phyloP scores from a whole-genome alignment of 164 flowering plant genomes.

The Liquidambar formosana region DNA sequence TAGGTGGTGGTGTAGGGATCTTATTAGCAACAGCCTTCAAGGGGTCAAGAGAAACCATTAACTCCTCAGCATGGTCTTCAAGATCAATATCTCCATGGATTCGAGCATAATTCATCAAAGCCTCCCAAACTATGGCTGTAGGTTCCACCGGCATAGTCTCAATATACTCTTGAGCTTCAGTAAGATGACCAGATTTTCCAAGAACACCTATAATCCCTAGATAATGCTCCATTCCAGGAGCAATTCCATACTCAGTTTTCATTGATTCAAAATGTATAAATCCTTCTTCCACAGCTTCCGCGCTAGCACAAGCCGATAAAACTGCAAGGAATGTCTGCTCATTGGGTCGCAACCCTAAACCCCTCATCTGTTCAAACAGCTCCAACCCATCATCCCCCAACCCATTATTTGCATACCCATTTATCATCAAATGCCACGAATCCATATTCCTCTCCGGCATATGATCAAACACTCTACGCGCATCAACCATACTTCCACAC shows the following conservation, averaged over 20 bases:
- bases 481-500: constrained; percentile 72
- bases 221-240: constrained; percentile 58
- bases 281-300: constrained; percentile 75
- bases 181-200: constrained; percentile 63
- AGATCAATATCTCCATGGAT: constrained; percentile 84
- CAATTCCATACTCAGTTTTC: constrained; percentile 53
- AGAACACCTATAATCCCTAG: constrained; percentile 60
- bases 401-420: constrained; percentile 57
- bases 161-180: constrained; percentile 58
- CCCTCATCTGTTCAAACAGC: constrained; percentile 72
- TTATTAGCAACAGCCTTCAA: constrained; percentile 47
- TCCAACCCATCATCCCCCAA: constrained; percentile 80
- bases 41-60: constrained; percentile 62
- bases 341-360: constrained; percentile 45
- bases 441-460: constrained; percentile 63
- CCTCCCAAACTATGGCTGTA: constrained; percentile 58
- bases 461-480: constrained; percentile 70
- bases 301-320: constrained; percentile 67
- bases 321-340: constrained; percentile 61
- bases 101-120: constrained; percentile 63
- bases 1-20: constrained; percentile 63
- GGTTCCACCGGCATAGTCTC: constrained; percentile 61
- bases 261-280: constrained; percentile 71
- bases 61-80: constrained; percentile 73
- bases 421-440: constrained; percentile 75